phyloP scores from a whole-genome alignment of 345 rosid species.

The Combretum micranthum region DNA sequence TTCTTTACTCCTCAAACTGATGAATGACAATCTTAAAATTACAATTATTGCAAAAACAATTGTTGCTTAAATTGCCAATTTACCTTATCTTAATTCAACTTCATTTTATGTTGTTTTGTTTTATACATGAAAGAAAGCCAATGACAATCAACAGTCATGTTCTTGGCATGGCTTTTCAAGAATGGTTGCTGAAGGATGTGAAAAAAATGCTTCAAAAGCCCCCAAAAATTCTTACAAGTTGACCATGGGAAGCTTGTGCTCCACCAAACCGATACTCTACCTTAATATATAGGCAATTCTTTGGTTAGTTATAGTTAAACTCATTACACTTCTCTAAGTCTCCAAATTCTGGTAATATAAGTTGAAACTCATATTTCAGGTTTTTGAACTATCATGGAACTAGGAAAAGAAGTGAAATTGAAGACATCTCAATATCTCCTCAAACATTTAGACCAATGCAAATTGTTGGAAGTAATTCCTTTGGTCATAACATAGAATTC shows the following conservation, averaged over 20 bases:
- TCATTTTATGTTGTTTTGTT: too few relatives aligned
- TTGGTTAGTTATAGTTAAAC: conserved; percentile 68
- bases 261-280: conserved; percentile 46
- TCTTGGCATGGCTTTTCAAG: conserved; percentile 15
- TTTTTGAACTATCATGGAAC: conserved; percentile 33
- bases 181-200: too few relatives aligned
- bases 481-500: conserved; percentile 75
- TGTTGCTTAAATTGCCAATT: too few relatives aligned
- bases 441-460: conserved; percentile 68
- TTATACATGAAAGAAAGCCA: too few relatives aligned
- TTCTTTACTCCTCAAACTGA: too few relatives aligned
- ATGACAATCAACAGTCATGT: conserved; percentile 7
- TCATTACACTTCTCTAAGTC: conserved; percentile 17
- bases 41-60: too few relatives aligned
- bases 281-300: conserved; percentile 31
- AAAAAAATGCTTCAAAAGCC: neutral
- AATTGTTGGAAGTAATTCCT: conserved; percentile 67
- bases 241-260: conserved; percentile 62
- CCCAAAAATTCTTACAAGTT: too few relatives aligned
- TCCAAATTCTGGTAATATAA: neutral
- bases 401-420: conserved; percentile 43
- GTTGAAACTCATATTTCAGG: too few relatives aligned
- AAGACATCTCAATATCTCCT: conserved; percentile 36
- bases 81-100: too few relatives aligned
- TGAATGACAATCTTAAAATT: too few relatives aligned